A percentile compares a stretch with the other conserved stretches of the same genome.
Conservation (phyloP, 768 basidiomycete species). For the Mycena chlorophos region DNA sequence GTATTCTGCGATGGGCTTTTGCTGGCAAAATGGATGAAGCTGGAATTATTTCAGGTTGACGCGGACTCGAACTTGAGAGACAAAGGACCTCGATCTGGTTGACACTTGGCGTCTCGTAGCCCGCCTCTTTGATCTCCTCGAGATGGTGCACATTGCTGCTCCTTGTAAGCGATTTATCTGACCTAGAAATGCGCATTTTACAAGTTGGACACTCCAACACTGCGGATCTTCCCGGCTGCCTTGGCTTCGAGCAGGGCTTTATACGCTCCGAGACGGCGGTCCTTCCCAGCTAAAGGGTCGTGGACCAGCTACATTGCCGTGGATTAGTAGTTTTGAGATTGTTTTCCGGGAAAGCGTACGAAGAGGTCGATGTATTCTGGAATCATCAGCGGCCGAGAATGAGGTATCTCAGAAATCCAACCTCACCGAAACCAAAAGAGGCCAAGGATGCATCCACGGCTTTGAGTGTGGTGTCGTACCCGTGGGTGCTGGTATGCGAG, state of each 20-base stretch:
- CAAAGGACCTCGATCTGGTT: conserved; percentile 88
- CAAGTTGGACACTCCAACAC: conserved; percentile 86
- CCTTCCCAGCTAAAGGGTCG: conserved; percentile 63
- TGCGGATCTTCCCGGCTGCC: conserved; percentile 62
- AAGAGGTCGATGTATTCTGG: conserved; percentile 71
- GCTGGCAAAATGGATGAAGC: conserved; percentile 85
- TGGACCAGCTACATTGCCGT: conserved; percentile 54
- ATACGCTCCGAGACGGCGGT: conserved; percentile 69
- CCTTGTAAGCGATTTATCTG: background rate
- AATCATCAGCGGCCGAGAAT: background rate
- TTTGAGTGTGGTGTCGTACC: conserved; percentile 59
- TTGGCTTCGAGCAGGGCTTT: conserved; percentile 66
- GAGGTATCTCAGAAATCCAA: background rate
- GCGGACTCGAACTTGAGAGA: background rate
- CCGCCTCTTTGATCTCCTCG: conserved; percentile 67
- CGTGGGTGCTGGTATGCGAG: conserved; percentile 56
- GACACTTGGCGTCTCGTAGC: conserved; percentile 65
- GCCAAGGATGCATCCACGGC: conserved; percentile 63
- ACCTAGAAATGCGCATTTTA: conserved; percentile 47
- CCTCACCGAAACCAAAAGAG: conserved; percentile 59
- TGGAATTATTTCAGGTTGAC: conserved; percentile 27
- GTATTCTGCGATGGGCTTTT: conserved; percentile 74
- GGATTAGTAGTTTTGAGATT: background rate
- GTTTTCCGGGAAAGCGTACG: conserved; percentile 7
- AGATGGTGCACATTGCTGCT: conserved; percentile 67